These are phyloP conservation scores for Colletotrichum salicis DNA, from an alignment of 2,329 filamentous ascomycete species.

Conservation along the genomic window DNA sequence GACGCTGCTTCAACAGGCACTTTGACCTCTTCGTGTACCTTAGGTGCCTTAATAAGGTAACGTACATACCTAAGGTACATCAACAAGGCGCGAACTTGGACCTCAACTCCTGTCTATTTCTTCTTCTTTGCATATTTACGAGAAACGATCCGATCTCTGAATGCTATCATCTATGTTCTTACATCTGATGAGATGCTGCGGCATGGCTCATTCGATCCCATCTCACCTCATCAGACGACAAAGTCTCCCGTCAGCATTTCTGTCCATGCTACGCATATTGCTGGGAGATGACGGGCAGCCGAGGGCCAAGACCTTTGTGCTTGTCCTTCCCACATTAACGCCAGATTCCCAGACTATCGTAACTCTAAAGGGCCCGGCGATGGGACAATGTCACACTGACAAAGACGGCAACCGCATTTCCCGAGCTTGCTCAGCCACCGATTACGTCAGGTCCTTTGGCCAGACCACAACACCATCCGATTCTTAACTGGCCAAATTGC, in stretches of 20 bases:
- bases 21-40: too few species aligned
- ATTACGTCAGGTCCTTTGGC: background rate
- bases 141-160: background rate
- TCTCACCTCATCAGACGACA: slow-evolving; percentile 5
- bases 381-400: background rate
- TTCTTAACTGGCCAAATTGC: background rate
- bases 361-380: slow-evolving; percentile 3
- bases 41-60: too few species aligned
- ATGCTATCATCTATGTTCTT: background rate
- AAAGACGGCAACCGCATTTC: background rate
- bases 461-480: background rate
- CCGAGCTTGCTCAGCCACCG: background rate
- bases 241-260: background rate
- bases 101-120: background rate
- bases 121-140: background rate
- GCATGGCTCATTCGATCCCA: background rate
- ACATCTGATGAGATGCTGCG: background rate
- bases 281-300: background rate
- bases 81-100: background rate
- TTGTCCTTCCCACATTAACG: slow-evolving; percentile 2
- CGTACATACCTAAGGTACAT: too few species aligned
- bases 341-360: slow-evolving; percentile 21
- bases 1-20: background rate
- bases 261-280: background rate
- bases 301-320: slow-evolving; percentile 16